Evolutionary conservation across 352 stramenopile species (phyloP).

Genomic region (Phytophthora tubulina): DNA sequence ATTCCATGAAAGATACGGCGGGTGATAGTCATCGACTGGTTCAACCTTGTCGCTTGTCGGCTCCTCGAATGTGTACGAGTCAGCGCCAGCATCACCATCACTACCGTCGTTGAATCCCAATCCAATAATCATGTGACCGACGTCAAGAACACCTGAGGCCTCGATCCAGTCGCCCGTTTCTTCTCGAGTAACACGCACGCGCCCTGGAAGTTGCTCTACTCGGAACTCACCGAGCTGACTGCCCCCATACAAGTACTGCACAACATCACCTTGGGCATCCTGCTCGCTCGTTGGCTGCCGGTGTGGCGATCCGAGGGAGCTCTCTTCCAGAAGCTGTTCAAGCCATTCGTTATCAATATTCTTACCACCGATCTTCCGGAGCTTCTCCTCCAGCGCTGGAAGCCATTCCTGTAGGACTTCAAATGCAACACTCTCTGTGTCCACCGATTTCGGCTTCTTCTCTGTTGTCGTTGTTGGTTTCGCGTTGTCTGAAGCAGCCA

Average conservation of each 20-base stretch:
- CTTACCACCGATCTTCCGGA: conserved; percentile 40
- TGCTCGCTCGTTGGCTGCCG: conserved; percentile 20
- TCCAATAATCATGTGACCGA: conserved; percentile 53
- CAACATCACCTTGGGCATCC: conserved; percentile 23
- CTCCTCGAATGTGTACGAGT: conserved; percentile 44
- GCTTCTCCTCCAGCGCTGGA: conserved; percentile 56
- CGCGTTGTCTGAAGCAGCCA: conserved; percentile 20
- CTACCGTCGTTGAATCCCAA: conserved; percentile 37
- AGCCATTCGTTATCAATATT: conserved; percentile 36
- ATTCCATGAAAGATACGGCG: conserved; percentile 48
- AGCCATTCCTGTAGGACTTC: conserved; percentile 60
- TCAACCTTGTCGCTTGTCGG: conserved; percentile 17
- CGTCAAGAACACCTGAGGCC: conserved; percentile 57
- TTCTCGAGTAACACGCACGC: conserved; percentile 69
- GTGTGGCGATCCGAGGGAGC: background rate
- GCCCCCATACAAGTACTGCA: conserved; percentile 65
- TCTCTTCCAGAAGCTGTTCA: conserved; percentile 38
- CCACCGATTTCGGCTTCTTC: conserved; percentile 18
- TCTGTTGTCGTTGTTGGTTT: conserved; percentile 10
- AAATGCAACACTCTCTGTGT: conserved; percentile 20
- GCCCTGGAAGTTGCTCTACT: conserved; percentile 65
- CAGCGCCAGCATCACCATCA: conserved; percentile 31
- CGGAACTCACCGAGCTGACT: conserved; percentile 67
- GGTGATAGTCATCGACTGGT: conserved; percentile 43
- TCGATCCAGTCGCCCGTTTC: conserved; percentile 81